Evolutionary conservation across 2,329 filamentous ascomycete species (phyloP).

Genomic region (Exophiala lecanii-corni): DNA sequence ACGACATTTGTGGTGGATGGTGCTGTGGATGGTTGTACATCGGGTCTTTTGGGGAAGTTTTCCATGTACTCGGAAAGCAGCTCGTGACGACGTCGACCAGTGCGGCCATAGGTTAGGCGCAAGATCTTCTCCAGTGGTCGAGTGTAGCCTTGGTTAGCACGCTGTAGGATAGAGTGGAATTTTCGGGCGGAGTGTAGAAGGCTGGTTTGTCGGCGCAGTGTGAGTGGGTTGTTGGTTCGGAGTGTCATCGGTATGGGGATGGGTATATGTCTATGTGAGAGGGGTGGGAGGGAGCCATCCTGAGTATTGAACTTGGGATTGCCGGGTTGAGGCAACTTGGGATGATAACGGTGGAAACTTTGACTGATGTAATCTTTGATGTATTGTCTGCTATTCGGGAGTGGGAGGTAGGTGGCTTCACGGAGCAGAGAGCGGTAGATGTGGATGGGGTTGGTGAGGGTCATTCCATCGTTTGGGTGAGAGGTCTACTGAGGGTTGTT

Average conservation of each 20-base stretch:
- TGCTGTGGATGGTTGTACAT: conserved; percentile 7
- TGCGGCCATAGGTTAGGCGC: conserved; percentile 53
- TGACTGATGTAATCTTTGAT: conserved; percentile 45
- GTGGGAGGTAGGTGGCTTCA: conserved; percentile 58
- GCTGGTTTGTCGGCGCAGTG: conserved; percentile 15
- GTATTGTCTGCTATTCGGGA: conserved; percentile 49
- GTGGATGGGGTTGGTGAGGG: conserved; percentile 34
- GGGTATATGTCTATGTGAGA: conserved; percentile 7
- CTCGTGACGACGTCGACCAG: conserved; percentile 48
- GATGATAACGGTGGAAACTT: conserved; percentile 45
- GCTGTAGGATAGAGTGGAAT: conserved; percentile 41
- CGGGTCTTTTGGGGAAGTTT: neutral
- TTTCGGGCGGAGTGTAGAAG: conserved; percentile 30
- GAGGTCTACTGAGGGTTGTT: neutral
- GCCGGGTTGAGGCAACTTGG: neutral
- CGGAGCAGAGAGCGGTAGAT: conserved; percentile 55
- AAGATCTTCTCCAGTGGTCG: conserved; percentile 50
- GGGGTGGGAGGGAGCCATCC: neutral
- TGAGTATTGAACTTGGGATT: too few relatives aligned
- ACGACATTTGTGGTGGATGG: conserved; percentile 8
- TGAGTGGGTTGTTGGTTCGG: conserved; percentile 20
- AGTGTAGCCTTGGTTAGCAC: conserved; percentile 54
- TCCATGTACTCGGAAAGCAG: conserved; percentile 38
- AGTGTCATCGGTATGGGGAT: conserved; percentile 20
- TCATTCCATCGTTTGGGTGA: conserved; percentile 14